Evolutionary conservation across 1,284 basidiomycete genomes (phyloP), one percentile per base, ranked within the genome.

Genomic region (Takashimella tepidaria): DNA sequence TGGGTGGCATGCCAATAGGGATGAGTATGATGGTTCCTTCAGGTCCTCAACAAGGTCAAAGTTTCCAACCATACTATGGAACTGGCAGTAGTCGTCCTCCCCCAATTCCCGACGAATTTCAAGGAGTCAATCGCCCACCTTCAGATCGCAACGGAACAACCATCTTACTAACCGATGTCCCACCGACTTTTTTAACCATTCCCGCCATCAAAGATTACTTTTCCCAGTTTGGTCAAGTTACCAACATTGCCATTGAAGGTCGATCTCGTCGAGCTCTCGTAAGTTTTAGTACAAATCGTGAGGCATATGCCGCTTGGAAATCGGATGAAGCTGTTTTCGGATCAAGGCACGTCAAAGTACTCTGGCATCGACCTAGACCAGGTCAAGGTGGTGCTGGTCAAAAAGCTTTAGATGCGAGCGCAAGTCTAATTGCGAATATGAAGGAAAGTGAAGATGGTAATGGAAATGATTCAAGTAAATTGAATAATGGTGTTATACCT

Each of bases 151-250:
- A 82, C 56, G 84, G 87, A 69, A 91, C 88, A 68, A 95, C 92
- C 0, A 79, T 97, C 24, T 89, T 96, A 20, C 86, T 98, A 50
- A 92, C 95, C 75, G 93, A 95, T 77, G 92, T 97, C 52, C 93
- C 93, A 0, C 82, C 84, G 45, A 85, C 90, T 56, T 84, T 87
- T 63, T 80, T 95, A 45, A 84, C 83, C 37, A 80, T 92, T 24
- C 85, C 85, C 46, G 79, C 83, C 13, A 85, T 98, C 54, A 89
- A 88, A 67, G 83, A 82, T 37, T 95, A 91, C 85, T 97, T 98
- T 77, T 87, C 87, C 71, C 84, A 86, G 59, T 97, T 96, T 64
- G 93, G 93, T 19, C 87, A 84, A 4, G 90, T 98, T 60, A 93
- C 91, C 31, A 92, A 93, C 63, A 89, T 97, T 53, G 90, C 89